phyloP scores from a whole-genome alignment of 139 green algal genomes.

The Zygnema cylindricum region DNA sequence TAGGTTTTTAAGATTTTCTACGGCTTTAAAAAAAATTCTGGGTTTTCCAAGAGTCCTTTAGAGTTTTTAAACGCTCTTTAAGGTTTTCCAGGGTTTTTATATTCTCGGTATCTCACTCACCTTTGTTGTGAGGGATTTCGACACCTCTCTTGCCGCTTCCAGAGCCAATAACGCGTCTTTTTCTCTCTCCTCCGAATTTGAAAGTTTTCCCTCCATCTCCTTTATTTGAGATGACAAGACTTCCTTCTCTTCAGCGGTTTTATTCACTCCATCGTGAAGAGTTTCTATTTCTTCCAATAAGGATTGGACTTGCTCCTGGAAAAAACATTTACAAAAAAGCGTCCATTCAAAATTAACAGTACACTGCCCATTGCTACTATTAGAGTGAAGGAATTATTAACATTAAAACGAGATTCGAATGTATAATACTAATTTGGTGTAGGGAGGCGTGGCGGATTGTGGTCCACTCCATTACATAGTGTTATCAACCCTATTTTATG shows the following conservation, averaged over 20 bases:
- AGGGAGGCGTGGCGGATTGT: background rate
- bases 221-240: background rate
- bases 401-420: too few species aligned
- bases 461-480: too few species aligned
- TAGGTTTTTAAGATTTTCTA: too few species aligned
- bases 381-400: too few species aligned
- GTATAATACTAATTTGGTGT: too few species aligned
- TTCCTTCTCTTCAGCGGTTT: constrained; percentile 2
- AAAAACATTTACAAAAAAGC: background rate
- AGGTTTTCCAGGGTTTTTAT: too few species aligned
- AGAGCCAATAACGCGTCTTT: background rate
- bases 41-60: too few species aligned
- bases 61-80: too few species aligned
- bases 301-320: background rate
- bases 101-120: too few species aligned
- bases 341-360: background rate
- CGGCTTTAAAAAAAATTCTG: too few species aligned
- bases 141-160: constrained; percentile 3
- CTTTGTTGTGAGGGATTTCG: constrained; percentile 22
- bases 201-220: background rate
- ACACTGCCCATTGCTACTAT: background rate
- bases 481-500: too few species aligned
- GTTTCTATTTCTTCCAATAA: constrained; percentile 19
- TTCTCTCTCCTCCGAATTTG: background rate
- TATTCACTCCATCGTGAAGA: background rate